Evolutionary conservation across 2,329 filamentous ascomycete species (phyloP).

Genomic region (Ophiostoma australiae): DNA sequence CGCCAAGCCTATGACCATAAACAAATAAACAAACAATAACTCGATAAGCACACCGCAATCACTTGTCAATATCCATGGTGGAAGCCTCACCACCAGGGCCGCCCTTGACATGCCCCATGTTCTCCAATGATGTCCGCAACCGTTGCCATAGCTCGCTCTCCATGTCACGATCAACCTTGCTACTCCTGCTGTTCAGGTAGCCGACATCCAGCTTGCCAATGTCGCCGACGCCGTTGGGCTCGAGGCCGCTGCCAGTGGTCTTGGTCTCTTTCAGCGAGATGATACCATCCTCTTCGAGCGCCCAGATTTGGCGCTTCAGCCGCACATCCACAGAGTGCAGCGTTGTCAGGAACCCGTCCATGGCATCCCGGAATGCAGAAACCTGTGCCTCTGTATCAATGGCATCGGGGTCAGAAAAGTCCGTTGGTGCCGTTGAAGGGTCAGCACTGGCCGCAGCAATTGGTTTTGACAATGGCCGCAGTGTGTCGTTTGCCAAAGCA

Average conservation of each 20-base stretch:
- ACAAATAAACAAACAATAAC: neutral
- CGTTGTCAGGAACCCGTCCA: constrained; percentile 63
- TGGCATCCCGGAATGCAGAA: constrained; percentile 53
- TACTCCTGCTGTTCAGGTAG: constrained; percentile 81
- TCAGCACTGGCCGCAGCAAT: constrained; percentile 21
- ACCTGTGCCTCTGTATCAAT: constrained; percentile 45
- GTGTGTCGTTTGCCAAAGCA: constrained; percentile 51
- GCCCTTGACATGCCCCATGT: constrained; percentile 27
- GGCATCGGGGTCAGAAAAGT: constrained; percentile 22
- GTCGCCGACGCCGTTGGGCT: constrained; percentile 52
- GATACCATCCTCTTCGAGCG: constrained; percentile 75
- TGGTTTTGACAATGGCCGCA: constrained; percentile 56
- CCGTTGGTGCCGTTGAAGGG: neutral
- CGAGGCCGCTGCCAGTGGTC: constrained; percentile 32
- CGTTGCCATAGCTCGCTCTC: constrained; percentile 73
- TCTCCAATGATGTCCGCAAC: constrained; percentile 51
- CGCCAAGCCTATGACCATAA: neutral
- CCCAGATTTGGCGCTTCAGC: constrained; percentile 70
- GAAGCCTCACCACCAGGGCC: neutral
- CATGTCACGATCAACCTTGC: constrained; percentile 75
- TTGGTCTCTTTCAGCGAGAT: constrained; percentile 47
- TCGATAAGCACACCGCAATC: neutral
- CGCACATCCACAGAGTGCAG: constrained; percentile 70
- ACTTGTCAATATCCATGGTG: constrained; percentile 13
- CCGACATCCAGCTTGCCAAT: constrained; percentile 71